phyloP scores from a whole-genome alignment of 305 asterid genomes.

The Solanum chacoense region DNA sequence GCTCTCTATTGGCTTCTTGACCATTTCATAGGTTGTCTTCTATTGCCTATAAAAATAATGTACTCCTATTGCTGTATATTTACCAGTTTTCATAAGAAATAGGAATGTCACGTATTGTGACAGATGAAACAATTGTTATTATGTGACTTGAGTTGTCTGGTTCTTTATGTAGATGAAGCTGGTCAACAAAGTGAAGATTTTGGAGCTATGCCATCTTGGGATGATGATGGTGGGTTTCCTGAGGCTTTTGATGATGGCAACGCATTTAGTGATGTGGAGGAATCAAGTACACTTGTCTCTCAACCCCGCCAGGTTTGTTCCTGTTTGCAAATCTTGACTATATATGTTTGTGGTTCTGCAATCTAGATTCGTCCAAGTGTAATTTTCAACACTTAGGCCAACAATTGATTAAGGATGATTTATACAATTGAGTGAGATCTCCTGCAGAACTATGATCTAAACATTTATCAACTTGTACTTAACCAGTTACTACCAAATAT shows the following conservation, averaged over 20 bases:
- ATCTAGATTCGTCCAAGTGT: not conserved
- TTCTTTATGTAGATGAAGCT: constrained; percentile 34
- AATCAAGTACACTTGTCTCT: constrained; percentile 57
- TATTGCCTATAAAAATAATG: not conserved
- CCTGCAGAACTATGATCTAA: not conserved
- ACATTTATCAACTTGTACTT: not conserved
- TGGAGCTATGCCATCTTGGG: constrained; percentile 45
- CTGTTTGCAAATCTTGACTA: not conserved
- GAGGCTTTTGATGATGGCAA: constrained; percentile 45
- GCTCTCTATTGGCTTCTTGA: not conserved
- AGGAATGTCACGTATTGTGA: not conserved
- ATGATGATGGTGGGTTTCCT: constrained; percentile 48
- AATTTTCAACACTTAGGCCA: not conserved
- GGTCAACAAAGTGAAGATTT: constrained; percentile 37
- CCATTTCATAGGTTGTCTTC: not conserved
- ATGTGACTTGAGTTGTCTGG: not conserved
- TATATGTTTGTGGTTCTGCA: not conserved
- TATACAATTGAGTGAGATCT: not conserved
- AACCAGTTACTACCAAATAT: not conserved
- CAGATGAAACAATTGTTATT: not conserved
- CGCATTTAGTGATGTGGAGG: constrained; percentile 45
- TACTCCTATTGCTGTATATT: not conserved
- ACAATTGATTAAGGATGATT: not conserved
- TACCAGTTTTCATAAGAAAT: not conserved
- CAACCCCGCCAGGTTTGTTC: constrained; percentile 88